These are phyloP conservation scores for Kodamaea restingae DNA, from an alignment of 805 yeast species.

Conservation along the genomic window DNA sequence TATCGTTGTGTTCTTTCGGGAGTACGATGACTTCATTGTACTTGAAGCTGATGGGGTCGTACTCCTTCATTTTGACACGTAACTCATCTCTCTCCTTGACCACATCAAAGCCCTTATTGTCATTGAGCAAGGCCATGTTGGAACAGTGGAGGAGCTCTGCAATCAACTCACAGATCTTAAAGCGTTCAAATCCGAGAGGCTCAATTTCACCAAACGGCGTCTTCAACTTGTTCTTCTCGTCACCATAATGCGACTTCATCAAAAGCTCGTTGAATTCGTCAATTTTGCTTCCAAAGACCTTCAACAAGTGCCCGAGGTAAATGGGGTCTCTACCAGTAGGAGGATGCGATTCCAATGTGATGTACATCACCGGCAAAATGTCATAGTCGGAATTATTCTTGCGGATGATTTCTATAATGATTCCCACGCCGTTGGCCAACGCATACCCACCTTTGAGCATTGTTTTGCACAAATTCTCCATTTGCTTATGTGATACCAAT, in stretches of 20 bases:
- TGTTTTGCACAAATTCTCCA: conserved; percentile 32
- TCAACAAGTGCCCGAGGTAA: conserved; percentile 40
- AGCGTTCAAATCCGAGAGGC: conserved; percentile 45
- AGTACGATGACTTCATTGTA: conserved; percentile 42
- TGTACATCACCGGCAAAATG: conserved; percentile 41
- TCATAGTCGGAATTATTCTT: conserved; percentile 46
- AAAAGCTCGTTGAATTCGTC: conserved; percentile 35
- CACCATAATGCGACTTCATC: conserved; percentile 18
- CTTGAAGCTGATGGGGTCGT: conserved; percentile 43
- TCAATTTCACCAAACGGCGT: conserved; percentile 29
- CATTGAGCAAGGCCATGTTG: conserved; percentile 44
- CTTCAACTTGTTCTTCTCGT: conserved; percentile 15
- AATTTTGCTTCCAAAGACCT: conserved; percentile 38
- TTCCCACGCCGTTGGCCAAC: conserved; percentile 47
- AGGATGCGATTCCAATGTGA: conserved; percentile 43
- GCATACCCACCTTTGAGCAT: conserved; percentile 47
- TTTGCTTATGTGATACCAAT: conserved; percentile 35
- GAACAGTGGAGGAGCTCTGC: conserved; percentile 47
- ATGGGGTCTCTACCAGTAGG: conserved; percentile 48
- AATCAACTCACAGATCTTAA: conserved; percentile 43
- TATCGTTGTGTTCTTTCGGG: conserved; percentile 19
- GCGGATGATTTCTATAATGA: conserved; percentile 42
- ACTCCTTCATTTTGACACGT: conserved; percentile 37
- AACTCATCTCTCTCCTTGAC: conserved; percentile 37
- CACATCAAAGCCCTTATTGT: conserved; percentile 41